Conservation (phyloP, 106 monocot genomes). For the Dendrobium nobile region DNA sequence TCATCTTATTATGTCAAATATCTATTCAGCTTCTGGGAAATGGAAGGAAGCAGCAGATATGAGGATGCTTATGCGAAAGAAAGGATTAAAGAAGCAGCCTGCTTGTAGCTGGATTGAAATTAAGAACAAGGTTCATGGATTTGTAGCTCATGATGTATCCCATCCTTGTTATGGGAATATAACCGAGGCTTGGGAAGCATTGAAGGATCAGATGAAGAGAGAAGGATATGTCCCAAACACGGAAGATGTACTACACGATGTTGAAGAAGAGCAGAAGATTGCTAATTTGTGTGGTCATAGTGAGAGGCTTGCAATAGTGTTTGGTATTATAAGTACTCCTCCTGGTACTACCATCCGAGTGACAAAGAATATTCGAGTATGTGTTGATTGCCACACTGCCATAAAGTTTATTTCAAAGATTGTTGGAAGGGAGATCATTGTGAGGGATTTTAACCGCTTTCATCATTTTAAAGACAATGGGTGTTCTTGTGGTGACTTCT, state of each 20-base stretch:
- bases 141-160: slow-evolving; percentile 57
- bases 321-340: slow-evolving; percentile 65
- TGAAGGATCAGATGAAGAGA: slow-evolving; percentile 50
- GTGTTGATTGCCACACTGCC: slow-evolving; percentile 67
- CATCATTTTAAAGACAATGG: slow-evolving; percentile 52
- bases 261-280: slow-evolving; percentile 82
- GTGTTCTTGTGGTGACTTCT: slow-evolving; percentile 39
- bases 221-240: slow-evolving; percentile 71
- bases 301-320: slow-evolving; percentile 82
- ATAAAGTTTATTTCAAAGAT: slow-evolving; percentile 72
- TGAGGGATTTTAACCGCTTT: slow-evolving; percentile 68
- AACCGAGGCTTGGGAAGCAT: slow-evolving; percentile 31
- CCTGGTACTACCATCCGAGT: slow-evolving; percentile 64
- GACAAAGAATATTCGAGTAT: slow-evolving; percentile 78
- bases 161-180: slow-evolving; percentile 55
- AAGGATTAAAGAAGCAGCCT: slow-evolving; percentile 60
- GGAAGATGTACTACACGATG: slow-evolving; percentile 61
- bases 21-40: slow-evolving; percentile 70
- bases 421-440: slow-evolving; percentile 75
- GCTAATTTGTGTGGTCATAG: slow-evolving; percentile 55
- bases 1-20: slow-evolving; percentile 74
- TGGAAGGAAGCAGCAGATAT: slow-evolving; percentile 74
- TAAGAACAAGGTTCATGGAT: slow-evolving; percentile 51
- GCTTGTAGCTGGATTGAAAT: slow-evolving; percentile 83
- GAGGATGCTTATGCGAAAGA: slow-evolving; percentile 39